These are phyloP conservation scores for Eucalyptus dawsonii DNA, from an alignment of 345 rosid genomes.

Conservation along the genomic window DNA sequence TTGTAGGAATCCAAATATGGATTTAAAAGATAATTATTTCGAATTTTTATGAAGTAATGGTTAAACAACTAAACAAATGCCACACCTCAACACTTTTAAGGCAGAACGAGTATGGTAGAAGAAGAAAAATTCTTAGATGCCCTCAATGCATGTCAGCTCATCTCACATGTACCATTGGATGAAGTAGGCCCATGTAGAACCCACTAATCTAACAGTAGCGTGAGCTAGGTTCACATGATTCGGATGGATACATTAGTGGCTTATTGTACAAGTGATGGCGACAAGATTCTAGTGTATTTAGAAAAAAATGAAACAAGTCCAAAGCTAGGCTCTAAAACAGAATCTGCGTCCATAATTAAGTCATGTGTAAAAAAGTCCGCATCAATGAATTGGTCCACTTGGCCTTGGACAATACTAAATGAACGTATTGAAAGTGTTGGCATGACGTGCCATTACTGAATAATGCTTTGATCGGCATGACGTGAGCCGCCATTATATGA, in stretches of 20 bases:
- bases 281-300: neutral
- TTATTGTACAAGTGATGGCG: rapidly evolving
- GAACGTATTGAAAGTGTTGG: neutral
- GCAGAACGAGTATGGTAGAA: neutral
- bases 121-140: too few species aligned
- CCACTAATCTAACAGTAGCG: too few species aligned
- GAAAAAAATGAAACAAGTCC: neutral
- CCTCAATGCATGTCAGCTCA: rapidly evolving
- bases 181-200: too few species aligned
- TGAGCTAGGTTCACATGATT: neutral
- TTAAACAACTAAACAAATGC: neutral
- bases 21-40: neutral
- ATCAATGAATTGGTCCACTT: neutral
- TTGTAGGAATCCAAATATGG: neutral
- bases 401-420: neutral
- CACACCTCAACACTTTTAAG: neutral
- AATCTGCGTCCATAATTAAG: neutral
- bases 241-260: rapidly evolving
- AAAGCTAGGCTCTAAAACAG: neutral
- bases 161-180: too few species aligned
- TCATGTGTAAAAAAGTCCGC: neutral
- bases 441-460: neutral
- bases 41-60: neutral
- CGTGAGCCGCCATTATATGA: rapidly evolving
- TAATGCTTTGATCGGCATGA: neutral